Base-by-base conservation (phyloP, 2,329 filamentous ascomycete species). In the Fusarium graminum region DNA sequence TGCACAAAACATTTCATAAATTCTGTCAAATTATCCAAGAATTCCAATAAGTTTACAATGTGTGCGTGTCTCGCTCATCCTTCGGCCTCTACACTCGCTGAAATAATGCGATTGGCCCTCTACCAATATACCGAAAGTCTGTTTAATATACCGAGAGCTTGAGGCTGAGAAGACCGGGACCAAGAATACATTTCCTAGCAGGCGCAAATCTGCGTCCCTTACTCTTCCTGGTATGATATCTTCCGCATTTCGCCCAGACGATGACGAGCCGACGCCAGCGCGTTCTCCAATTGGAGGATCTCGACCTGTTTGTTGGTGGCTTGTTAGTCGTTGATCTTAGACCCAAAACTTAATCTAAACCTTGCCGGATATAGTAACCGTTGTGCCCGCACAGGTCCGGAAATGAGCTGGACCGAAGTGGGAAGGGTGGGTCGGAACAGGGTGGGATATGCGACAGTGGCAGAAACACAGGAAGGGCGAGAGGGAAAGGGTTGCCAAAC, bases 211-310 rank as follows among this genome's bases (percentile, higher is more conserved):
- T 44, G 32, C 36, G 42, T 19, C 49, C 34, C 41, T 64, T 80
- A 85, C 36, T 94, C 91, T 75, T 96, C 92, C 76, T 92, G 91
- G 80, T 97, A 97, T 7, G 92, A 94, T 65, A 97, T 92, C 87
- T 97, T 97, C 77, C 95, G 89, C 95, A 99, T 98, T 85, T 99
- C 95, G 66, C 95, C 94, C 67, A 99, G 82, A 52, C 93, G 85
- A 75, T 91, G 89, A 71, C 94, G 86, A 40, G 95, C 95, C 30
- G 91, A 83, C 10, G 89, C 85, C 38, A 99, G 86, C 28, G 88
- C 82, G 74, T 98, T 99, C 81, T 98, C 94, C 68, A 99, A 86
- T 79, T 98, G 93, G 54, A 98, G 84, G 70, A 99, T 99, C 80
- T 99, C 94, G 76, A 99, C 95, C 93, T 97, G 74, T 71, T 54